phyloP scores from a whole-genome alignment of 106 monocot species.

The Phalaenopsis equestris region DNA sequence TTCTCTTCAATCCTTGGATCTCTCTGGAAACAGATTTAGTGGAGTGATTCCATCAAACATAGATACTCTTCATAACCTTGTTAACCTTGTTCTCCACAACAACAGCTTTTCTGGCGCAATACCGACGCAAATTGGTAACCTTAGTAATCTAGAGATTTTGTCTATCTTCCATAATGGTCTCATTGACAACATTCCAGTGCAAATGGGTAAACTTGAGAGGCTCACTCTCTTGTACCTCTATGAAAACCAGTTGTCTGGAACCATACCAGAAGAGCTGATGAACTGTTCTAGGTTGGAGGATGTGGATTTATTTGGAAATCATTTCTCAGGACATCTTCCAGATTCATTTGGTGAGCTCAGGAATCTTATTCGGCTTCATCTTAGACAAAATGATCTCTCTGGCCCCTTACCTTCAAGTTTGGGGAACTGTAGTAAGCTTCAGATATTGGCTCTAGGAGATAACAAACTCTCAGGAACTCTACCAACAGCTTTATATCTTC shows the following conservation, averaged over 20 bases:
- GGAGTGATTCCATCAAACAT: conserved; percentile 48
- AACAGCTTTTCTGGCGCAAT: conserved; percentile 58
- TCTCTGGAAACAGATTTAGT: conserved; percentile 63
- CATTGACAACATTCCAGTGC: conserved; percentile 45
- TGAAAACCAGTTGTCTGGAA: conserved; percentile 81
- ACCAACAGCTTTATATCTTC: conserved; percentile 42
- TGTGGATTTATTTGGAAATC: conserved; percentile 86
- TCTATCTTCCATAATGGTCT: conserved; percentile 73
- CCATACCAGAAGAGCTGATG: conserved; percentile 56
- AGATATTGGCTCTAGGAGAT: conserved; percentile 63
- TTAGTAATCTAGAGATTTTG: conserved; percentile 57
- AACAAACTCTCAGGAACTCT: conserved; percentile 61
- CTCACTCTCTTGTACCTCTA: conserved; percentile 54
- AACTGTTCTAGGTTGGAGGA: conserved; percentile 66
- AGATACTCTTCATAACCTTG: conserved; percentile 36
- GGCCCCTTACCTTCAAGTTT: conserved; percentile 72
- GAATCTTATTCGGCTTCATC: conserved; percentile 60
- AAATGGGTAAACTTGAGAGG: conserved; percentile 59
- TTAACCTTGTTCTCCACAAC: conserved; percentile 64
- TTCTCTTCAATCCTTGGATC: conserved; percentile 52
- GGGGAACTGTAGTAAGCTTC: conserved; percentile 60
- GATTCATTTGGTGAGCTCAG: conserved; percentile 51
- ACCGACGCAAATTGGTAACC: conserved; percentile 60
- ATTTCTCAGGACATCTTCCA: conserved; percentile 63
- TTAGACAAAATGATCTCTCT: conserved; percentile 79